A percentile compares a stretch with the other conserved stretches of the same genome.
Conservation (phyloP, 148 eudicot genomes). For the Spergularia bocconei region DNA sequence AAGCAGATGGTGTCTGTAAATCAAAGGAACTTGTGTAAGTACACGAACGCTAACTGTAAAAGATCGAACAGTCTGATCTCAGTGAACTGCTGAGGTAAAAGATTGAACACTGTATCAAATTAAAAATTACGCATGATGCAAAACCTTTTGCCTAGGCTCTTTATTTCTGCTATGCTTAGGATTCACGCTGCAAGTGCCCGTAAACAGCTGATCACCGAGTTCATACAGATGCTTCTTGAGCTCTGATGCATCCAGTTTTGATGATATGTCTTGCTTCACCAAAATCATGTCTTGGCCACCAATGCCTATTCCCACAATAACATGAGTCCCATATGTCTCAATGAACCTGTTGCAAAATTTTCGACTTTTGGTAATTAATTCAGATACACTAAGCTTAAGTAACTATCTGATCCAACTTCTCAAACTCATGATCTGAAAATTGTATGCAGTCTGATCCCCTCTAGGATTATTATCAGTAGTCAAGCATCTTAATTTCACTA, state of each 20-base stretch:
- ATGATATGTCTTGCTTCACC: constrained; percentile 70
- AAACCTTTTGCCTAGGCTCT: constrained; percentile 54
- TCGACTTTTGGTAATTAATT: background rate
- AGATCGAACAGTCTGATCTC: background rate
- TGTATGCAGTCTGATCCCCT: too few relatives aligned
- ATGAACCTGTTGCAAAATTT: constrained; percentile 54
- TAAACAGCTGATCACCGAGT: constrained; percentile 73
- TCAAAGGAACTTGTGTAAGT: constrained; percentile 3
- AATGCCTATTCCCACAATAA: constrained; percentile 76
- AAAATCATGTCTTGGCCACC: constrained; percentile 76
- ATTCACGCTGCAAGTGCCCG: constrained; percentile 53
- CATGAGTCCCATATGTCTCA: constrained; percentile 81
- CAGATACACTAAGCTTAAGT: background rate
- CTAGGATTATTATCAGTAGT: too few relatives aligned
- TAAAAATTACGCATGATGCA: too few relatives aligned
- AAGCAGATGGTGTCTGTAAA: constrained; percentile 61
- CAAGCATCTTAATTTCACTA: too few relatives aligned
- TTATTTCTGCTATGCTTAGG: constrained; percentile 35
- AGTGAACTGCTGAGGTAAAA: too few relatives aligned
- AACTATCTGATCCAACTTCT: too few relatives aligned
- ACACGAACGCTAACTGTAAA: background rate
- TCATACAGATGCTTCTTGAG: constrained; percentile 63
- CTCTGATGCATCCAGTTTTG: constrained; percentile 55
- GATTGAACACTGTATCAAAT: too few relatives aligned
- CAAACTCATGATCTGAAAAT: too few relatives aligned